Conservation (phyloP, 2,329 filamentous ascomycete genomes). For the Blastomyces parvus region DNA sequence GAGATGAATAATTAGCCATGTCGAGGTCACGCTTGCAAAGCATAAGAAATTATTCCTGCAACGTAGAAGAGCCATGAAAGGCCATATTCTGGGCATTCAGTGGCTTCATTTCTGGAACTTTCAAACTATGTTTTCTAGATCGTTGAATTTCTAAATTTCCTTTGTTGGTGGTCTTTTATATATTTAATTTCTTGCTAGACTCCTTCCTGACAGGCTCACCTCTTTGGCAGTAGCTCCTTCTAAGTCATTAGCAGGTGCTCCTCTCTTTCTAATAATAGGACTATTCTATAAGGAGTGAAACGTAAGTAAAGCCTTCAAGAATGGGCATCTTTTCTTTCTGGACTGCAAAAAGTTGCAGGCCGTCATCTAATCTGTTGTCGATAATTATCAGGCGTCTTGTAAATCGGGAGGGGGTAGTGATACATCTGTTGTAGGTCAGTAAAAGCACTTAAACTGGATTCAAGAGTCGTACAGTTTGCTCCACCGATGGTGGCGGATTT, state of each 20-base stretch:
- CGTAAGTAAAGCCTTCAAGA: neutral
- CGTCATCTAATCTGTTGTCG: neutral
- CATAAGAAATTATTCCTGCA: neutral
- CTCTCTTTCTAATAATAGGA: neutral
- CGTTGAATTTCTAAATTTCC: neutral
- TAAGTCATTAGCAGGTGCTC: no score
- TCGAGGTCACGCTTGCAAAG: no score
- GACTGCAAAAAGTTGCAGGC: slow-evolving; percentile 1
- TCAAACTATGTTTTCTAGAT: neutral
- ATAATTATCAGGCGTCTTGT: no score
- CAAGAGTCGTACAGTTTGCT: no score
- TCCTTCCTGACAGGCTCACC: neutral
- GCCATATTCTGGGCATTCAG: slow-evolving; percentile 3
- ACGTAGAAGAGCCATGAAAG: neutral
- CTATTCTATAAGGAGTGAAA: neutral
- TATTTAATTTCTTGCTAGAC: neutral
- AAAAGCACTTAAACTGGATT: no score
- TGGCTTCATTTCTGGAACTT: slow-evolving; percentile 1
- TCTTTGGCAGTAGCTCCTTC: no score
- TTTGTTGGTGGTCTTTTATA: neutral
- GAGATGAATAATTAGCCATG: no score
- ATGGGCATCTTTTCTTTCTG: neutral
- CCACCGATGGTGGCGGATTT: no score
- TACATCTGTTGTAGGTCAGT: no score
- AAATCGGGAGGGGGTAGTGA: no score